These are phyloP conservation scores for Pythium utonaiense DNA, from an alignment of 352 stramenopile genomes.

Conservation along the genomic window DNA sequence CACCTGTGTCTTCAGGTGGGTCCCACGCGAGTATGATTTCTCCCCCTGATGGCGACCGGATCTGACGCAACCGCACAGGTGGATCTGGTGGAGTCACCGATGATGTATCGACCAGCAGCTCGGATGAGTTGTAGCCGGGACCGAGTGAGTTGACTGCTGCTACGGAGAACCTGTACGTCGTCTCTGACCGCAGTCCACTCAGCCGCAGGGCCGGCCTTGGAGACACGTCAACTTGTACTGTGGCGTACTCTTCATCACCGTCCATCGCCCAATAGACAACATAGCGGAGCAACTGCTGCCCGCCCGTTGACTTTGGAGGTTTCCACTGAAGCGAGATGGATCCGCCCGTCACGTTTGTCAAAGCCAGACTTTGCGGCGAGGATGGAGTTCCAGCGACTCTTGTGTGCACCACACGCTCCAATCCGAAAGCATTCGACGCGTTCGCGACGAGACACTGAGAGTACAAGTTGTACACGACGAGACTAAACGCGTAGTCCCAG, in stretches of 20 bases:
- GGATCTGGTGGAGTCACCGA: constrained; percentile 25
- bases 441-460: constrained; percentile 35
- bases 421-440: constrained; percentile 18
- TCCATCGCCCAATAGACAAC: constrained; percentile 23
- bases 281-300: constrained; percentile 30
- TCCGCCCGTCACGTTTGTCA: constrained; percentile 31
- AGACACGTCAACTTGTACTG: constrained; percentile 10
- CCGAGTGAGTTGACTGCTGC: constrained; percentile 38
- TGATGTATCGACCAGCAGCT: constrained; percentile 29
- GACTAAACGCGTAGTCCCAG: constrained; percentile 45
- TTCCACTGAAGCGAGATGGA: constrained; percentile 45
- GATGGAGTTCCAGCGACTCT: constrained; percentile 34
- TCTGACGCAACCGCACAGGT: constrained; percentile 32
- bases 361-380: constrained; percentile 35
- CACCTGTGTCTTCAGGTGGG: constrained; percentile 33
- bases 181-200: constrained; percentile 26
- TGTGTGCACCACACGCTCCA: constrained; percentile 36
- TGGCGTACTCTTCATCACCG: constrained; percentile 5
- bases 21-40: constrained; percentile 39
- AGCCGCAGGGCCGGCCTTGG: constrained; percentile 16
- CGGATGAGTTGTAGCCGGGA: constrained; percentile 31
- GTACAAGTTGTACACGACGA: constrained; percentile 42
- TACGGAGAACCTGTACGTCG: constrained; percentile 34
- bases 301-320: constrained; percentile 35
- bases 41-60: constrained; percentile 34